phyloP scores from a whole-genome alignment of 2,329 filamentous ascomycete species.

The Fusarium sp. region DNA sequence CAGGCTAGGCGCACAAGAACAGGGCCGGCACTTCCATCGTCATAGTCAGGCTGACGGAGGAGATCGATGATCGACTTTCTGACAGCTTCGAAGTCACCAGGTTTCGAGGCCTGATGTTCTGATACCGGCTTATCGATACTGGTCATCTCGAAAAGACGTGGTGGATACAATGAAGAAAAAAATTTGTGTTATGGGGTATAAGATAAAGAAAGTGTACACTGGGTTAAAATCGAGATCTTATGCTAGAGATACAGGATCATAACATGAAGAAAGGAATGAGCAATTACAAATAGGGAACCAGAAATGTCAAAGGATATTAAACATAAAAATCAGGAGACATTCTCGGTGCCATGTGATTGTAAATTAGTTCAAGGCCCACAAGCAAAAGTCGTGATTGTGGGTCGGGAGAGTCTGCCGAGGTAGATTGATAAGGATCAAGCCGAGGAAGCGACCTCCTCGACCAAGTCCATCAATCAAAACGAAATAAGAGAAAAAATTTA shows the following conservation, averaged over 20 bases:
- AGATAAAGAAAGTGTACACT: accelerated
- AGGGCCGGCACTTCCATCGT: slow-evolving; percentile 3
- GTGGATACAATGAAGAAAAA: not conserved
- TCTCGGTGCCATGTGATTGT: not conserved
- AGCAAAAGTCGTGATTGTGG: not conserved
- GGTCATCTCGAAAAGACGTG: not conserved
- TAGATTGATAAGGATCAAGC: not conserved
- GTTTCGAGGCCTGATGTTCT: not conserved
- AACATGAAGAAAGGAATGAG: too few relatives aligned
- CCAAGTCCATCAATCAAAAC: too few relatives aligned
- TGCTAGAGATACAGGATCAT: too few relatives aligned
- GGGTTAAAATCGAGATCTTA: accelerated
- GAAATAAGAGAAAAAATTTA: not conserved
- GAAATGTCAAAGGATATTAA: not conserved
- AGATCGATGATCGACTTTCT: not conserved
- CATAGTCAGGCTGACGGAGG: not conserved
- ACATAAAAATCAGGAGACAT: not conserved
- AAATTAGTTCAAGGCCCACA: not conserved
- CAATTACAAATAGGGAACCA: not conserved
- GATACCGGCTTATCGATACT: not conserved
- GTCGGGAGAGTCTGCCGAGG: not conserved
- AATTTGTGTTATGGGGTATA: not conserved
- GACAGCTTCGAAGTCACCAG: not conserved
- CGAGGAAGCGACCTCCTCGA: not conserved
- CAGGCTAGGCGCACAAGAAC: slow-evolving; percentile 7